Evolutionary conservation across 2,329 filamentous ascomycete species (phyloP).

Genomic region (Immersiporthe knoxdaviesiana): DNA sequence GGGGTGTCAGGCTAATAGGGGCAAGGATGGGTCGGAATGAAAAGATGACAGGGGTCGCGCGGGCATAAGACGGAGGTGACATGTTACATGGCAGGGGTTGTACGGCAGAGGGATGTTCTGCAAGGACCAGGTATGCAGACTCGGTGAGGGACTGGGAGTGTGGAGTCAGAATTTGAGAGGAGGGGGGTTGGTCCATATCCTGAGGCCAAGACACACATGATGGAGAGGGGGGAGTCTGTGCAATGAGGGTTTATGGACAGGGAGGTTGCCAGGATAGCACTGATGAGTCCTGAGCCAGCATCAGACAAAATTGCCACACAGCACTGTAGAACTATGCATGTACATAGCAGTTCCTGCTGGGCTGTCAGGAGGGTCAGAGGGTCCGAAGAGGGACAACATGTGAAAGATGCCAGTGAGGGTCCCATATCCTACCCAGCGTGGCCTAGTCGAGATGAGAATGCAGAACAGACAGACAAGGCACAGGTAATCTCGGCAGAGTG

Average conservation of each 20-base stretch:
- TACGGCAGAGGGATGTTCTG: not conserved
- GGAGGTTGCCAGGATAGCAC: not conserved
- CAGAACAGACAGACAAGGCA: not conserved
- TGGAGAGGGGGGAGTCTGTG: not conserved
- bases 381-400: not conserved
- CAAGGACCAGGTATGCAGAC: not conserved
- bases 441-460: not conserved
- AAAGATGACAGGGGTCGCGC: constrained; percentile 3
- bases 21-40: not conserved
- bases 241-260: not conserved
- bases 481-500: constrained; percentile 2
- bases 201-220: not conserved
- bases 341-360: not conserved
- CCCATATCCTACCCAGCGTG: not conserved
- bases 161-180: not conserved
- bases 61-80: constrained; percentile 16
- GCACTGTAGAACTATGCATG: not conserved
- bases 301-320: not conserved
- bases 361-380: constrained; percentile 2
- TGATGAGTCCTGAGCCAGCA: not conserved
- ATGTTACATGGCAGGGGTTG: not conserved
- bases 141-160: not conserved
- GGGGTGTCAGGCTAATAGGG: constrained; percentile 13
- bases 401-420: not conserved
- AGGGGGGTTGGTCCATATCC: not conserved